Base-by-base conservation (phyloP, 164 flowering plant species). In the Cinnamomum chago region DNA sequence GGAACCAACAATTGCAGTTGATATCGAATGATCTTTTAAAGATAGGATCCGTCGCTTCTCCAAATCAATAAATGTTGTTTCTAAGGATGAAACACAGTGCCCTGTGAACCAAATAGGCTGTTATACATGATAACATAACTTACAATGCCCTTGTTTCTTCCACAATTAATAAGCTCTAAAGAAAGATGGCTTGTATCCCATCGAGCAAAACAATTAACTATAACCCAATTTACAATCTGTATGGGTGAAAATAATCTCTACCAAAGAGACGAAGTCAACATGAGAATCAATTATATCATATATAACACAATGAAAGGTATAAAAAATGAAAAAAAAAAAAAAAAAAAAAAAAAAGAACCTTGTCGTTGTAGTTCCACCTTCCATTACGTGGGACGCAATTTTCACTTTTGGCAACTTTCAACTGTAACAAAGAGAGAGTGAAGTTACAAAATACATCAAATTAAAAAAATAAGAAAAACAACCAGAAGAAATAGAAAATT, bases 131-230 rank as follows among this genome's bases (percentile, higher is more conserved):
- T 60, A 69, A n/a, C 9, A 5, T 24, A 76, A 84, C 95, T 80
- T 77, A 93, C 97, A 76, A 93, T 85, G 70, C 97, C 98, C 70
- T 92, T 93, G 83, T 78, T 78, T 14, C 84, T 77, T 17, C 83
- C 97, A 76, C 86, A 79, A 80, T 78, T 88, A 1, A 73, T 77
- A 5, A 93, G 77, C 75, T 88, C 88, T 4, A 75, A 67, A 3
- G 78, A 64, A 52, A 95, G 92, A 6, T 76, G 72, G 0, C 81
- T 79, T 0, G 79, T 70, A 75, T 95, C 90, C 77, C 97, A 91
- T 3, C 93, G 89, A 0, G 94, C 97, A 22, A 95, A 91, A 75
- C 93, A 95, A 73, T 91, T 93, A 12, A 89, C 94, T 65, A 90
- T 84, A 40, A 90, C 95, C 99, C 99, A 95, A 0, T 86, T 76